Conservation (phyloP, 768 basidiomycete genomes). For the Amanita polypyramis region DNA sequence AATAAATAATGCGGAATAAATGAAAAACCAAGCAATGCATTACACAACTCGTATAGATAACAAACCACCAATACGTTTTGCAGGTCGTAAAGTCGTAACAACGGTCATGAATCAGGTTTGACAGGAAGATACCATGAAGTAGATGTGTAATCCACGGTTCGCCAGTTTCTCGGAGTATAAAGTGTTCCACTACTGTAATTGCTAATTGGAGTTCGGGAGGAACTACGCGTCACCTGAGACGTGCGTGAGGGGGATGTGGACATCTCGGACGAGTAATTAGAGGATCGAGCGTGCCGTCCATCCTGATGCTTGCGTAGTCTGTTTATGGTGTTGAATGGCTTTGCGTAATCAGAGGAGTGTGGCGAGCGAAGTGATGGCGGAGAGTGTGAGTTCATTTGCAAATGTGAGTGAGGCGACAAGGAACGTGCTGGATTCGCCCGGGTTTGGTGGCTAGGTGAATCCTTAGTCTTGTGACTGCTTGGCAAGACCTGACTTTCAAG, state of each 20-base stretch:
- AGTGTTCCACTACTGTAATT: not conserved
- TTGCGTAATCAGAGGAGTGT: not conserved
- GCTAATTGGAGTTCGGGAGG: not conserved
- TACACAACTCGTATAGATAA: too few species aligned
- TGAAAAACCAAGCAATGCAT: not conserved
- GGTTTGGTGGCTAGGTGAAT: not conserved
- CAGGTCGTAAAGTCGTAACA: slow-evolving; percentile 3
- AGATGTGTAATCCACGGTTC: slow-evolving; percentile 4
- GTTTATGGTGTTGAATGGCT: slow-evolving; percentile 1
- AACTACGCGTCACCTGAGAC: not conserved
- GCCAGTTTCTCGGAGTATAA: slow-evolving; percentile 1
- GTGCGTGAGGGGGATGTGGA: not conserved
- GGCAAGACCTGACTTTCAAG: not conserved
- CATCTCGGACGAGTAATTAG: not conserved
- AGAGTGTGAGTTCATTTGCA: not conserved
- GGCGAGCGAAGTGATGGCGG: not conserved
- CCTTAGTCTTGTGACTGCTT: not conserved
- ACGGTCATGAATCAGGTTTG: not conserved
- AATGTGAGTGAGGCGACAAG: not conserved
- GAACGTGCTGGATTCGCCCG: not conserved
- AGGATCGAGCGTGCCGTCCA: not conserved
- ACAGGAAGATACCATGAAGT: slow-evolving; percentile 5
- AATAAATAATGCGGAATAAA: too few species aligned
- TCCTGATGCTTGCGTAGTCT: slow-evolving; percentile 7
- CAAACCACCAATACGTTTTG: not conserved